A percentile compares a stretch with the other conserved stretches of the same genome.
These are phyloP conservation scores for Aureobasidium sp. DNA, from an alignment of 2,329 filamentous ascomycete genomes.

Conservation along the genomic window DNA sequence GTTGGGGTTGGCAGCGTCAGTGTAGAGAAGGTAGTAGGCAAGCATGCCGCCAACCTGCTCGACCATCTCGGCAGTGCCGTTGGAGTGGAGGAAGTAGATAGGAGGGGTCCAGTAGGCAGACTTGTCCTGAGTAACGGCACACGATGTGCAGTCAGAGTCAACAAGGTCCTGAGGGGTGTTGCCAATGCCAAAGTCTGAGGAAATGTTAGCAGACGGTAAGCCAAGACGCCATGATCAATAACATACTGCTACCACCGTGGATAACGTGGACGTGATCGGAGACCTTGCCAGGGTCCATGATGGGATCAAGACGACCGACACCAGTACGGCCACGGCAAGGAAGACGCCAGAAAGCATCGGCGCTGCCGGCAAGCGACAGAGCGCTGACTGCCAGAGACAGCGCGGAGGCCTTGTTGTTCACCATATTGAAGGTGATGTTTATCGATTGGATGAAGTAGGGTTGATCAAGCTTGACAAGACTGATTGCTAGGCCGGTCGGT, in stretches of 20 bases:
- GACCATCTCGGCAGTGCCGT: constrained; percentile 62
- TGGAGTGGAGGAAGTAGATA: constrained; percentile 67
- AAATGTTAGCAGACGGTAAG: constrained; percentile 15
- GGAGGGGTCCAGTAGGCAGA: constrained; percentile 80
- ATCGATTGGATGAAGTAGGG: constrained; percentile 10
- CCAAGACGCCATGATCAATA: background rate
- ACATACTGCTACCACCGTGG: constrained; percentile 69
- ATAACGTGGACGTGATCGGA: constrained; percentile 66
- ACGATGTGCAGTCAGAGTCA: constrained; percentile 66
- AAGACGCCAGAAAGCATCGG: constrained; percentile 77
- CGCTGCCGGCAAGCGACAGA: constrained; percentile 26
- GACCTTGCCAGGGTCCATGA: constrained; percentile 55
- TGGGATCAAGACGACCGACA: constrained; percentile 60
- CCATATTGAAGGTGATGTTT: constrained; percentile 7
- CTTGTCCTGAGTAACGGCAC: constrained; percentile 70
- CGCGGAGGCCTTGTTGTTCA: constrained; percentile 15
- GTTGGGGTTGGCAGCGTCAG: constrained; percentile 35
- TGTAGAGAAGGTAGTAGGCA: constrained; percentile 80
- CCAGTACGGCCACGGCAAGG: constrained; percentile 67
- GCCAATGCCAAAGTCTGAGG: constrained; percentile 56
- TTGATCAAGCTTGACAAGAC: constrained; percentile 9
- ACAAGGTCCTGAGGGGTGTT: constrained; percentile 53
- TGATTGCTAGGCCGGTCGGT: constrained; percentile 6
- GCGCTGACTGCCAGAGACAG: constrained; percentile 20
- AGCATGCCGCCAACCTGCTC: constrained; percentile 75